Evolutionary conservation across 306 rosid species (phyloP).

Genomic region (Castanea mollissima): DNA sequence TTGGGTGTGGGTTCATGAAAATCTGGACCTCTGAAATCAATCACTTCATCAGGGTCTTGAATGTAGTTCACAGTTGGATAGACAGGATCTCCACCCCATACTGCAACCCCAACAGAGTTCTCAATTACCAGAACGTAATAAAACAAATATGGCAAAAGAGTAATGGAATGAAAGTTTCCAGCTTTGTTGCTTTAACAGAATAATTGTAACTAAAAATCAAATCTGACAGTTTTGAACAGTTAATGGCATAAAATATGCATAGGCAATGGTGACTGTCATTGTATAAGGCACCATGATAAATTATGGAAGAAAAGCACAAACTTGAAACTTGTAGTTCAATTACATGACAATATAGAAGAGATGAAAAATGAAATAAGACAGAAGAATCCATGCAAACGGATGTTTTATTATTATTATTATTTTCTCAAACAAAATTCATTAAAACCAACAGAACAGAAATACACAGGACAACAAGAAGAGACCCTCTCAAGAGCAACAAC

Average conservation of each 20-base stretch:
- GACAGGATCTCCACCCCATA: slow-evolving; percentile 99
- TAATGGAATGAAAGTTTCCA: neutral
- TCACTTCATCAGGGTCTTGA: slow-evolving; percentile 85
- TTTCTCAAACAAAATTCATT: too few relatives aligned
- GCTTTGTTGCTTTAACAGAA: neutral
- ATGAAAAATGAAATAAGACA: neutral
- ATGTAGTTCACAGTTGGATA: slow-evolving; percentile 95
- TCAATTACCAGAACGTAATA: slow-evolving; percentile 15
- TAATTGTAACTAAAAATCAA: neutral
- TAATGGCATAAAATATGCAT: neutral
- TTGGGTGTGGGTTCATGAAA: slow-evolving; percentile 95
- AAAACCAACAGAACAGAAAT: too few relatives aligned
- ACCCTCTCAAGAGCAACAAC: too few relatives aligned
- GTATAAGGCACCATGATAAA: neutral
- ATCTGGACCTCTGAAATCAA: slow-evolving; percentile 87
- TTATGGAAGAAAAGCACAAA: neutral
- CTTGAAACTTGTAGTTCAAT: neutral
- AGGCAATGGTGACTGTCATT: neutral
- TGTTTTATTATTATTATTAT: too few relatives aligned
- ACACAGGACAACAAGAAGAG: too few relatives aligned
- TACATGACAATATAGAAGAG: neutral
- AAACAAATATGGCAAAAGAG: neutral
- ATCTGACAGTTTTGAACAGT: neutral
- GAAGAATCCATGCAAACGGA: neutral
- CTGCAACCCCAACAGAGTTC: slow-evolving; percentile 45